Percentiles rank a stretch among this genome's conserved stretches.
phyloP scores from a whole-genome alignment of 1,139 yeast species.

The Hansenula sp. region DNA sequence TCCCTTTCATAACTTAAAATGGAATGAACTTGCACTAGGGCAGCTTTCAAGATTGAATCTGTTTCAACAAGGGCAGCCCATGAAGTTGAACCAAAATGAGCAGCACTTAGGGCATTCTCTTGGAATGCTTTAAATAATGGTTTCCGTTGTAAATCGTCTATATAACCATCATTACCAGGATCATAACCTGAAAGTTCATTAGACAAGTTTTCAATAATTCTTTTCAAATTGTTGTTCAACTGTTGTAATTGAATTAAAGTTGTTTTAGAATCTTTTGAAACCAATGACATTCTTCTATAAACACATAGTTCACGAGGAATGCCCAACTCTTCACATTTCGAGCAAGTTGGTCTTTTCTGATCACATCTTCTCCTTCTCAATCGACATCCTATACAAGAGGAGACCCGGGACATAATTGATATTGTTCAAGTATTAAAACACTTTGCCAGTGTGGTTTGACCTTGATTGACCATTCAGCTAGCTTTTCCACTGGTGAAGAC shows the following conservation, averaged over 20 bases:
- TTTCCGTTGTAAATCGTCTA: conserved; percentile 9
- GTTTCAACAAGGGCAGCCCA: conserved; percentile 13
- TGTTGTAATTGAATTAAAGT: conserved; percentile 8
- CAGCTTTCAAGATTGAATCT: conserved; percentile 11
- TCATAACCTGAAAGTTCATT: not conserved
- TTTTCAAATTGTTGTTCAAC: conserved; percentile 11
- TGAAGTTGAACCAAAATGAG: conserved; percentile 14
- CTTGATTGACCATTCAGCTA: no score
- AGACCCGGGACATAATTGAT: not conserved
- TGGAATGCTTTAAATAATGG: conserved; percentile 11
- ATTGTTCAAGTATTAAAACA: no score
- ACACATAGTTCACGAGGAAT: conserved; percentile 13
- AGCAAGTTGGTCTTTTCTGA: conserved; percentile 10
- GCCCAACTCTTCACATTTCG: conserved; percentile 12
- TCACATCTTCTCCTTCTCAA: conserved; percentile 14
- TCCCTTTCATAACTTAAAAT: conserved; percentile 6
- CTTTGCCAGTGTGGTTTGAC: no score
- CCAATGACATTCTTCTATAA: conserved; percentile 14
- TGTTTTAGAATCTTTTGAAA: conserved; percentile 15
- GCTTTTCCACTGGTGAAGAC: no score
- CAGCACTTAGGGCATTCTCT: conserved; percentile 6
- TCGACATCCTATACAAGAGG: conserved; percentile 15
- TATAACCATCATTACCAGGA: not conserved
- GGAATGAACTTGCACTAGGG: conserved; percentile 8
- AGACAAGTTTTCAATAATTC: not conserved